A percentile compares a stretch with the other conserved stretches of the same genome.
phyloP scores from a whole-genome alignment of 305 asterid species.

The Andrographis paniculata region DNA sequence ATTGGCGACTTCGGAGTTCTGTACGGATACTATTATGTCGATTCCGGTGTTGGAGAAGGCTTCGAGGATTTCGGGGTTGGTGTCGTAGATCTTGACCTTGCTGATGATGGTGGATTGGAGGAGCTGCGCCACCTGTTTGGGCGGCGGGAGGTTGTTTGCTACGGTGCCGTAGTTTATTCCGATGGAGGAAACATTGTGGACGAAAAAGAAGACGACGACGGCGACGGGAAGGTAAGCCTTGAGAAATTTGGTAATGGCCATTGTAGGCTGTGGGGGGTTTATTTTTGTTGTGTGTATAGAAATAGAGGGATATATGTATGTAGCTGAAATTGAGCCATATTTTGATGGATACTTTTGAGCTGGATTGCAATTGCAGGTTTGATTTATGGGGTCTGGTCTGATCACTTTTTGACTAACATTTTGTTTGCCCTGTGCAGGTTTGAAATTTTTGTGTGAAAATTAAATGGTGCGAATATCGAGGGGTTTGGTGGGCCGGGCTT shows the following conservation, averaged over 20 bases:
- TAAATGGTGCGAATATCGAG: no score
- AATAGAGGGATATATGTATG: no score
- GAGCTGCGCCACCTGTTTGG: conserved; percentile 52
- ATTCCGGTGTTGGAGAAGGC: conserved; percentile 58
- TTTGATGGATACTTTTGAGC: conserved; percentile 18
- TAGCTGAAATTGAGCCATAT: no score
- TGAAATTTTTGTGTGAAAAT: no score
- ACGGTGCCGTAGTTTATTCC: conserved; percentile 60
- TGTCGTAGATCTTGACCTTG: conserved; percentile 56
- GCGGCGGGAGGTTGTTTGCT: conserved; percentile 54
- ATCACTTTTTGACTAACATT: no score
- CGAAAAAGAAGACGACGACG: conserved; percentile 14
- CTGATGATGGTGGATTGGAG: conserved; percentile 54
- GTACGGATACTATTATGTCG: conserved; percentile 46
- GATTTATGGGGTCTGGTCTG: no score
- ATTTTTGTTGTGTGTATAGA: neutral
- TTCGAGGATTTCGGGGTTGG: conserved; percentile 45
- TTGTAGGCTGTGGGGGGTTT: neutral
- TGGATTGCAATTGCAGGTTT: conserved; percentile 20
- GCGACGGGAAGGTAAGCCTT: conserved; percentile 13
- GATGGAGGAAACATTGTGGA: conserved; percentile 22
- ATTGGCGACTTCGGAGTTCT: conserved; percentile 38
- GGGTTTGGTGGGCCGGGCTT: no score
- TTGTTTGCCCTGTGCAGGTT: no score
- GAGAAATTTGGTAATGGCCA: conserved; percentile 4